Evolutionary conservation across 2,329 filamentous ascomycete species (phyloP), one percentile per base, ranked within the genome.

Genomic region (Claviceps sorghi): DNA sequence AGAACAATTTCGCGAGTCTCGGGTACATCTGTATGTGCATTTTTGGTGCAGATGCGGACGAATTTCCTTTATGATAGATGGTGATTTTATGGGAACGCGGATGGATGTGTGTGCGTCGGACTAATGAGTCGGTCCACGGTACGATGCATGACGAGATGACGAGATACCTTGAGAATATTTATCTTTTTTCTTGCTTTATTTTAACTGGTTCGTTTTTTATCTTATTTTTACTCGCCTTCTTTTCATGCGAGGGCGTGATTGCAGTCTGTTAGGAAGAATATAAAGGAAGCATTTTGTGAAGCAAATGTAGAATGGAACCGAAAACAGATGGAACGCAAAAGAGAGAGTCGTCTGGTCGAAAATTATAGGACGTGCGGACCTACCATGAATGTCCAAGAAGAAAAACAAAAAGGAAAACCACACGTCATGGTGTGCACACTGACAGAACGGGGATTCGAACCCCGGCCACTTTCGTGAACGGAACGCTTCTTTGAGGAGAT

Each of bases 401-500:
- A n/a, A 9, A 22, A 30, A 6, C 17, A 32, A 19, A 19, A 54
- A 49, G 49, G 32, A 55, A 55, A 51, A 13, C 1, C 3, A 36
- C 1, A 36, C 2, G 15, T 1, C n/a, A n/a, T n/a, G n/a, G n/a
- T n/a, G n/a, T n/a, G n/a, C n/a, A n/a, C n/a, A n/a, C n/a, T n/a
- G 58, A 58, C 56, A 58, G 56, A 57, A 54, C 55, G 55, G 58
- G 58, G 58, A 59, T 58, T 59, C 58, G 58, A 59, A 59, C 58
- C 58, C 58, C 55, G 55, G 58, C 58, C 58, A 59, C 58, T 59
- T 58, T 56, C 58, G 58, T 59, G 58, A 59, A 57, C 55, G 58
- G 58, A 58, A 58, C 53, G 55, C 56, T 54, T 52, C 55, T 55
- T 53, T 17, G 17, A 42, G 11, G 2, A 49, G 53, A 55, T 40